Evolutionary conservation across 495 filamentous ascomycete genomes (phyloP), one percentile per base, ranked within the genome.

Genomic region (Cairneyella variabilis): DNA sequence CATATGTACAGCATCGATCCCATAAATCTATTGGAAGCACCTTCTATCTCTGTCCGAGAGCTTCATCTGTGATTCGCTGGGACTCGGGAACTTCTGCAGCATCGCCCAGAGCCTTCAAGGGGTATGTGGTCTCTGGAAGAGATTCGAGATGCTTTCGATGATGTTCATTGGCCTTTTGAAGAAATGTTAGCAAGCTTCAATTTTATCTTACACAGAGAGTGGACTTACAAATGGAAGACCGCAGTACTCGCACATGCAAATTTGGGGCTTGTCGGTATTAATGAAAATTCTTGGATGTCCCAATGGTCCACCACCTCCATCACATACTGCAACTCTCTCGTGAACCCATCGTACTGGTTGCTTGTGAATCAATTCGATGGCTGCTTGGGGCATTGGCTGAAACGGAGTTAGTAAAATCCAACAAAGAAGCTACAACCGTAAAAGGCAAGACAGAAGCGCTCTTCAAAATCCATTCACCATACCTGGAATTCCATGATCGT

Each of bases 231-330:
- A 98, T 59, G 95, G 93, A 60, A 91, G 64, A n/a, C 93, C 93
- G 67, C 93, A 98, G 74, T 98, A 98, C 54, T 76, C 83, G 76
- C 93, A 98, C 64, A 77, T 77, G 64, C 77, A 81, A 65, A 98
- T 96, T 74, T 96, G 83, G 52, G 93, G 86, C 79, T 97, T 97
- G 73, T 98, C 93, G 59, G 88, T 84, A 71, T 98, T 98, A 79
- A 98, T 98, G 69, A 87, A 98, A 69, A 98, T 86, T 65, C 79
- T 79, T 34, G 93, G 93, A 71, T 98, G 93, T 22, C 93, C 93
- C 30, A 88, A 74, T 46, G 92, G 86, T 17, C 93, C 95, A 55
- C 93, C 93, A 48, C 95, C 93, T 50, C 93, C 93, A 65, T 97
- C 91, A 66, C 93, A 98, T 49, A 81, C 83, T 40, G 95, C 92